Base-by-base conservation (phyloP, 257 asterid species). In the Nicotiana undulata region DNA sequence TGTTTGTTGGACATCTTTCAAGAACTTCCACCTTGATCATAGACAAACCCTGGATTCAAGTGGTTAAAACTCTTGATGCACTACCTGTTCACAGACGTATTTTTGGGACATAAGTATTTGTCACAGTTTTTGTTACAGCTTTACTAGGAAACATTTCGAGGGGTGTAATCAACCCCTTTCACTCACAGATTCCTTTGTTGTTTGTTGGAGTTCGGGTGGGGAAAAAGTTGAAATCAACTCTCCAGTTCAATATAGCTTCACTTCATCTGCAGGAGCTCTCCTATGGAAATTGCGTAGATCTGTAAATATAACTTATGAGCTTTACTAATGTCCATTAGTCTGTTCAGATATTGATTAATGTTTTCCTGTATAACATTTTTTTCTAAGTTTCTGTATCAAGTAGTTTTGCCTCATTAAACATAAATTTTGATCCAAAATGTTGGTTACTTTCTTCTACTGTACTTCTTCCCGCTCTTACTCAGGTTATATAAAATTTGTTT, bases 31-130 rank as follows among this genome's bases (percentile, higher is more conserved):
- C 94, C 55, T 86, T 94, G 97, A 90, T 94, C 91, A 88, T 96
- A 83, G 98, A 94, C 88, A 94, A 92, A 79, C 97, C 98, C 29
- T 94, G 99, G 99, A 80, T 79, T 85, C 86, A 88, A 84, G 98
- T 93, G 51, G 91, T 91, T 76, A 86, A 88, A 85, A 66, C 91
- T 72, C 91, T 96, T 18, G 98, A 91, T 75, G 53, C 93, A 53
- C 86, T 80, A 82, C 99, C 99, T 65, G 92, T 96, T 86, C 98
- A 96, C 88, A 94, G 93, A 90, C 97, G 92, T 85, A 89, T 94
- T 56, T 96, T 55, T 77, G 99, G 99, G 85, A 89, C 97, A 67
- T 96, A 88, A 85, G 24, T 74, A 5, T 46, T 68, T 55, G 52
- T 64, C 40, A 18, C 61, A 16, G 20, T 59, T 49, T 74, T 49